phyloP scores from a whole-genome alignment of 2,329 filamentous ascomycete species.

The Colletotrichum sp. region DNA sequence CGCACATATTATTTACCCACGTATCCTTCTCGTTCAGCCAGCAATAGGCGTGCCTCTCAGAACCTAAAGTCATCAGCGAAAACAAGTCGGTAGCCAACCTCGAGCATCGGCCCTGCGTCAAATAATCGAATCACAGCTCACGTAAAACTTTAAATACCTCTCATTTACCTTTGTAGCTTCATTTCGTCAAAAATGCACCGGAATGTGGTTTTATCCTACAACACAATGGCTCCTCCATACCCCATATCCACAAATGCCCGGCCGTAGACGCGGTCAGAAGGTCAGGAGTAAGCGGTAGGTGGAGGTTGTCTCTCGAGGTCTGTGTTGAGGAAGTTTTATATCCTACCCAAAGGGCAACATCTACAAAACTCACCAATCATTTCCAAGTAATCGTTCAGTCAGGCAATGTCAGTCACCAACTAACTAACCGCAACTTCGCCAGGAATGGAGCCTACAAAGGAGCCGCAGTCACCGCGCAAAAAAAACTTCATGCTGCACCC shows the following conservation, averaged over 20 bases:
- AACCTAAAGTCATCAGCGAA: neutral
- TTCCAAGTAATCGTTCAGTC: rapidly evolving
- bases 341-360: rapidly evolving
- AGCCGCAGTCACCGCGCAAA: rapidly evolving
- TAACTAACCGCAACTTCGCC: rapidly evolving
- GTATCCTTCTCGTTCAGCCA: no score
- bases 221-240: no score
- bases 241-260: no score
- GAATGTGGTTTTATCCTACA: no score
- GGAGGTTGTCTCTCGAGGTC: neutral
- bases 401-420: neutral
- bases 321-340: neutral
- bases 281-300: neutral
- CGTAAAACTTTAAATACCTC: no score
- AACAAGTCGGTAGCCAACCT: no score
- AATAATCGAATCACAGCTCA: no score
- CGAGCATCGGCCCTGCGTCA: no score
- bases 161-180: no score
- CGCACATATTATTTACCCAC: no score
- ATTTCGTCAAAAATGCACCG: no score
- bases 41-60: neutral
- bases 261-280: no score
- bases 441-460: neutral
- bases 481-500: neutral
- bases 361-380: neutral